Percentiles rank a stretch among this genome's conserved stretches.
phyloP scores from a whole-genome alignment of 176 grass and related monocot genomes.

The Aegilops umbellulata region DNA sequence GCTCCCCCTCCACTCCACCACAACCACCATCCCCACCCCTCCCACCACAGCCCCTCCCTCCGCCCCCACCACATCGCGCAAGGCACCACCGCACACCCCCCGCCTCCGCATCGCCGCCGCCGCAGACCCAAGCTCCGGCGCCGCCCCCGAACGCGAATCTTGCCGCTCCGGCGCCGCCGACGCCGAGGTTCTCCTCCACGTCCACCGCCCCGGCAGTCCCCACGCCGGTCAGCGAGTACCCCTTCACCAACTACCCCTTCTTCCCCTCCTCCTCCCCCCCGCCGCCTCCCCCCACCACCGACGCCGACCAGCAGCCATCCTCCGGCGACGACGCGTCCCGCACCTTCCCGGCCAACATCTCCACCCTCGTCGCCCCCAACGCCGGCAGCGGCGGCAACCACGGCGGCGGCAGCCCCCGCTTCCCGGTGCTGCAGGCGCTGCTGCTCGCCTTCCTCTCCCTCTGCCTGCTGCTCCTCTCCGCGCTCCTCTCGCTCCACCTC shows the following conservation, averaged over 20 bases:
- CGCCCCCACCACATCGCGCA: background rate
- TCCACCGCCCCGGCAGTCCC: background rate
- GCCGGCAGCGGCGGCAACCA: background rate
- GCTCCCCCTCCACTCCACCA: background rate
- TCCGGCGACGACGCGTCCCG: slow-evolving; percentile 20
- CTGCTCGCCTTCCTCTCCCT: slow-evolving; percentile 47
- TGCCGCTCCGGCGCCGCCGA: background rate
- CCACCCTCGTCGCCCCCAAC: slow-evolving; percentile 38
- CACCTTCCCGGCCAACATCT: slow-evolving; percentile 52
- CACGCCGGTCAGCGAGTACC: slow-evolving; percentile 11
- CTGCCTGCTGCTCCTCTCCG: slow-evolving; percentile 43
- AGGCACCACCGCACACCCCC: background rate
- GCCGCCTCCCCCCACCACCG: background rate
- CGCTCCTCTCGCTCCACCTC: slow-evolving; percentile 47
- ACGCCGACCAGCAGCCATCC: background rate
- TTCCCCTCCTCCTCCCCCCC: slow-evolving; percentile 34
- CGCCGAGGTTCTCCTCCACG: slow-evolving; percentile 24
- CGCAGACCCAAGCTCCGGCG: background rate
- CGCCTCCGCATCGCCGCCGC: background rate
- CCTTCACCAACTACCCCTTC: slow-evolving; percentile 53
- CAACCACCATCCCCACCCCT: background rate
- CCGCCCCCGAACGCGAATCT: background rate
- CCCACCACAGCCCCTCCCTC: background rate
- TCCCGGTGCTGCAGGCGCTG: slow-evolving; percentile 48
- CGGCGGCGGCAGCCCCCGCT: background rate